Conservation (phyloP, 2,329 filamentous ascomycete genomes). For the Trichoderma sp. region DNA sequence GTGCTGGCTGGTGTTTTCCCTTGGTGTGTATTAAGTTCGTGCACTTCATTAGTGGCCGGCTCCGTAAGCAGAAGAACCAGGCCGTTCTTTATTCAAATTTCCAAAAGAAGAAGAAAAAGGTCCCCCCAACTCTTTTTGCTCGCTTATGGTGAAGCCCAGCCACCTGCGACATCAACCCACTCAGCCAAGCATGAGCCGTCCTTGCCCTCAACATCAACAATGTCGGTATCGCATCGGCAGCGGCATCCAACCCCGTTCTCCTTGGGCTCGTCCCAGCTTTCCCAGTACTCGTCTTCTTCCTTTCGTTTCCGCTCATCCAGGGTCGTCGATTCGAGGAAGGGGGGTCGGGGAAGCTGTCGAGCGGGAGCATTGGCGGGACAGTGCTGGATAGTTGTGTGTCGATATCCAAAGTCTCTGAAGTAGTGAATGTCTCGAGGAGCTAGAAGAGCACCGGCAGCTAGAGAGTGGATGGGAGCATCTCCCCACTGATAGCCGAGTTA, state of each 20-base stretch:
- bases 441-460: slow-evolving; percentile 86
- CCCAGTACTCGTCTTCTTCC: slow-evolving; percentile 97
- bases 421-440: slow-evolving; percentile 86
- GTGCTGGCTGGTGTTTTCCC: slow-evolving; percentile 1
- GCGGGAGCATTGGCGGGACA: slow-evolving; percentile 93
- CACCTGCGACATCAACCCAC: slow-evolving; percentile 96
- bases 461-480: slow-evolving; percentile 95
- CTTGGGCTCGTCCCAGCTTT: slow-evolving; percentile 77
- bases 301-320: slow-evolving; percentile 75
- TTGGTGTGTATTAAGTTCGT: slow-evolving; percentile 17
- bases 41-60: slow-evolving; percentile 19
- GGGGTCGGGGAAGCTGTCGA: slow-evolving; percentile 75
- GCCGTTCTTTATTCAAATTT: slow-evolving; percentile 11
- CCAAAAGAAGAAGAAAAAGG: slow-evolving; percentile 3
- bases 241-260: slow-evolving; percentile 97
- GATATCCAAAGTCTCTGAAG: slow-evolving; percentile 97
- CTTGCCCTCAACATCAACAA: slow-evolving; percentile 96
- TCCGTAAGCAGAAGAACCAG: not conserved
- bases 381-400: slow-evolving; percentile 98
- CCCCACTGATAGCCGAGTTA: slow-evolving; percentile 68
- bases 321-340: slow-evolving; percentile 79
- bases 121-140: not conserved
- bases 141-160: slow-evolving; percentile 64
- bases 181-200: slow-evolving; percentile 91
- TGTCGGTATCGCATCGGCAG: slow-evolving; percentile 95